These are phyloP conservation scores for Raffaelea albimanens DNA, from an alignment of 2,329 filamentous ascomycete genomes.

Conservation along the genomic window DNA sequence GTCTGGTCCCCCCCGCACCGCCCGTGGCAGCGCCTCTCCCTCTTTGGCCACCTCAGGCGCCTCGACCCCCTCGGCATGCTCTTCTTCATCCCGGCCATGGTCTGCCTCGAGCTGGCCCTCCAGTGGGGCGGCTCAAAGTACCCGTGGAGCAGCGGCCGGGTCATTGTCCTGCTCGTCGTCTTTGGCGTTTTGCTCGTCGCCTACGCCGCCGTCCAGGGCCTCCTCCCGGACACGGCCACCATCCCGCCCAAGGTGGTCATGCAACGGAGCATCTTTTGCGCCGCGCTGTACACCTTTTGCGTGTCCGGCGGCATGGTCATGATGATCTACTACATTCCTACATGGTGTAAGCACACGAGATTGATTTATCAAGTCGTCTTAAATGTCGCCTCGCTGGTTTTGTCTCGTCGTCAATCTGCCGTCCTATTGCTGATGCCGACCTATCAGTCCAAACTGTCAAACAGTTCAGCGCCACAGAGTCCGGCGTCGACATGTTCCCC, in stretches of 20 bases:
- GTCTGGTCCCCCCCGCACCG: neutral
- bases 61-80: slow-evolving; percentile 40
- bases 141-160: slow-evolving; percentile 36
- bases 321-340: neutral
- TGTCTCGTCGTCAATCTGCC: no score
- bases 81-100: slow-evolving; percentile 41
- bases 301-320: slow-evolving; percentile 9
- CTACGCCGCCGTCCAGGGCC: slow-evolving; percentile 36
- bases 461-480: slow-evolving; percentile 20
- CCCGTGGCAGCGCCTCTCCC: neutral
- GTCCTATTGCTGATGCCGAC: no score
- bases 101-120: slow-evolving; percentile 44
- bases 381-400: no score
- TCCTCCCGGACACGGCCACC: slow-evolving; percentile 19
- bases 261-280: slow-evolving; percentile 28
- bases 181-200: slow-evolving; percentile 33
- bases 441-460: slow-evolving; percentile 28
- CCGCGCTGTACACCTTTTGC: slow-evolving; percentile 22
- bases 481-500: slow-evolving; percentile 33
- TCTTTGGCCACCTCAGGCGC: neutral
- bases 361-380: no score
- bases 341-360: slow-evolving; percentile 11
- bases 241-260: slow-evolving; percentile 30
- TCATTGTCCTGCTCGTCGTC: slow-evolving; percentile 43
- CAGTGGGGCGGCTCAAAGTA: slow-evolving; percentile 47